phyloP scores from a whole-genome alignment of 805 yeast genomes.

The Metschnikowia shivogae region DNA sequence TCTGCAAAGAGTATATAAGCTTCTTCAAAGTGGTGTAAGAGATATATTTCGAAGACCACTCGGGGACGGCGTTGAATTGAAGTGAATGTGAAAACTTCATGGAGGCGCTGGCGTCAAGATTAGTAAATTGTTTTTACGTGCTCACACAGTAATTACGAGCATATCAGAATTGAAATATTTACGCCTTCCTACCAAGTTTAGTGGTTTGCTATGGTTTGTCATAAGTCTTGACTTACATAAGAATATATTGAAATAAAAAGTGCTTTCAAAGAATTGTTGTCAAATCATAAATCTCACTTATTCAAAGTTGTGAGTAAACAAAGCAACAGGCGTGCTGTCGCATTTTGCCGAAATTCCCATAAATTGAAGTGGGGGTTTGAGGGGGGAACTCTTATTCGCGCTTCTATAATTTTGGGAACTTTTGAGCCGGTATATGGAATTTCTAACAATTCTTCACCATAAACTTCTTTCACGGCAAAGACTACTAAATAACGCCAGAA shows the following conservation, averaged over 20 bases:
- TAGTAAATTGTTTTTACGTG: not conserved
- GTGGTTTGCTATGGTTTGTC: not conserved
- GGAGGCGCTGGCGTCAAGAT: not conserved
- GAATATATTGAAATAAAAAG: no score
- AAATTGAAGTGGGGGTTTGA: slow-evolving; percentile 1
- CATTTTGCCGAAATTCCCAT: slow-evolving; percentile 1
- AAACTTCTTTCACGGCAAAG: slow-evolving; percentile 1
- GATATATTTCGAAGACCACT: slow-evolving; percentile 91
- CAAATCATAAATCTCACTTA: not conserved
- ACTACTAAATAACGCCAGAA: not conserved
- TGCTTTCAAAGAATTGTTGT: no score
- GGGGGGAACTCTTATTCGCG: slow-evolving; percentile 1
- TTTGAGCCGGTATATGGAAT: slow-evolving; percentile 6
- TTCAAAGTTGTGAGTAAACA: no score
- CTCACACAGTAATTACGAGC: slow-evolving; percentile 3
- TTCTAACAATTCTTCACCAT: slow-evolving; percentile 8
- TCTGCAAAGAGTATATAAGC: slow-evolving; percentile 75
- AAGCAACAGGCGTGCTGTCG: not conserved
- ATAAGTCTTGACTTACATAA: no score
- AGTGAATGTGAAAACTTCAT: slow-evolving; percentile 96
- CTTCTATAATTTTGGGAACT: not conserved
- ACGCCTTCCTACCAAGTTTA: not conserved
- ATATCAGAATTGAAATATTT: not conserved
- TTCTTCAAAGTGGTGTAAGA: slow-evolving; percentile 87
- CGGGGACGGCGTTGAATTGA: slow-evolving; percentile 97